Evolutionary conservation across 257 asterid species (phyloP), one percentile per base, ranked within the genome.

Genomic region (Salvia miltiorrhiza): DNA sequence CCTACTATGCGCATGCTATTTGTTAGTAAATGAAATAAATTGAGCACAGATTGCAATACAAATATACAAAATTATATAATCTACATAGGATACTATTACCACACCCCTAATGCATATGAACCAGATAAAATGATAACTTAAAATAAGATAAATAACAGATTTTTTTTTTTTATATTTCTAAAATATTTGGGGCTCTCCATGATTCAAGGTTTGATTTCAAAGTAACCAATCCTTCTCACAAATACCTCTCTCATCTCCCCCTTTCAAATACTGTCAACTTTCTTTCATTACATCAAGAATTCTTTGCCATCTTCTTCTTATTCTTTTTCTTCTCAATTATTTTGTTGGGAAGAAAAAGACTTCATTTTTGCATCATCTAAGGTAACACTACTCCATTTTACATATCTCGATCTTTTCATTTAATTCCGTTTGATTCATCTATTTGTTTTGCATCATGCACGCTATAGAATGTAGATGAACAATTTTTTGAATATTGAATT

Each of bases 161-260:
- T 2, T 43, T 35, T 32, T 2, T 43, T 35, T 30, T 30, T 30
- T 19, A 24, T 55, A 43, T 45, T 60, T 55, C 67, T 45, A 65
- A 17, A 63, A 54, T 53, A 72, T 69, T 45, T 57, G 78, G 37
- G 86, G 86, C 53, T 54, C 37, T 48, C 76, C 83, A 64, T 73
- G 60, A 59, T 72, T 81, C 73, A 66, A 81, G 86, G 77, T 50
- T 44, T 63, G 58, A 63, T 35, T 63, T 63, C 49, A 53, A 54
- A 70, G 49, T 33, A 50, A 69, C 73, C 60, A 67, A 47, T 67
- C 71, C 75, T 66, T 72, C 57, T 55, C 50, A 57, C 68, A 63
- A 69, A 76, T 62, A 64, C 37, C 48, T 54, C 43, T 50, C 76
- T 50, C 78, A 30, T 69, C 61, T 68, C 64, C 54, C 28, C 56